Evolutionary conservation across 108 stramenopile genomes (phyloP), one percentile per base, ranked within the genome.

Genomic region (Conticribra weissflogii): DNA sequence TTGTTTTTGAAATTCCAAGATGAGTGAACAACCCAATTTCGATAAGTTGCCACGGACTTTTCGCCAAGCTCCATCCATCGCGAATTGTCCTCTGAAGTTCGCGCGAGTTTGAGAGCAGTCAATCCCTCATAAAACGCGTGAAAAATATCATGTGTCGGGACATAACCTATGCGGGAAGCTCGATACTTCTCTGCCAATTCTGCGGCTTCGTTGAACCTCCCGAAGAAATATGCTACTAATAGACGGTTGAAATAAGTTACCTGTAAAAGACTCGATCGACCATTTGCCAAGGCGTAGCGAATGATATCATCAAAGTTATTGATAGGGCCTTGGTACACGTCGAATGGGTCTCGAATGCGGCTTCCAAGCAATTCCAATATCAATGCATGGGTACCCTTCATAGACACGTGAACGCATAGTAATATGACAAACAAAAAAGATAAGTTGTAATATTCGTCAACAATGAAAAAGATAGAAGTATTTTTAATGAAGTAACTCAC

Each of bases 1-100:
- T 57, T 57, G 29, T 57, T 57, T 28, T 57, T 31, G 9, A 57
- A 57, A 30, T 57, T 57, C 56, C 56, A 57, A 12, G 29, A n/a
- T 30, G 56, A 57, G 9, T 57, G 56, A 0, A 32, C 9, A 14
- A 30, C 56, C 56, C 56, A 57, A 5, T 2, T 0, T 3, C 1
- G 17, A 30, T 32, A 57, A 3, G 3, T 4, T 31, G 1, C 1
- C 30, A 57, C 28, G 15, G 56, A 27, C 2, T n/a, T 17, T 30
- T 57, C 17, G 0, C 56, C 56, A 14, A 31, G 12, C 32, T 27
- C 24, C 29, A 57, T 57, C 28, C 5, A 57, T 8, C 4, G n/a
- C 1, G 5, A 12, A 28, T 57, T 18, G 16, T 30, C 3, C 29
- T 9, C 36, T 12, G 5, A 9, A 12, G 29, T 30, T 5, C 53